Conservation (phyloP, 2,329 filamentous ascomycete species). For the Colletotrichum sojae region DNA sequence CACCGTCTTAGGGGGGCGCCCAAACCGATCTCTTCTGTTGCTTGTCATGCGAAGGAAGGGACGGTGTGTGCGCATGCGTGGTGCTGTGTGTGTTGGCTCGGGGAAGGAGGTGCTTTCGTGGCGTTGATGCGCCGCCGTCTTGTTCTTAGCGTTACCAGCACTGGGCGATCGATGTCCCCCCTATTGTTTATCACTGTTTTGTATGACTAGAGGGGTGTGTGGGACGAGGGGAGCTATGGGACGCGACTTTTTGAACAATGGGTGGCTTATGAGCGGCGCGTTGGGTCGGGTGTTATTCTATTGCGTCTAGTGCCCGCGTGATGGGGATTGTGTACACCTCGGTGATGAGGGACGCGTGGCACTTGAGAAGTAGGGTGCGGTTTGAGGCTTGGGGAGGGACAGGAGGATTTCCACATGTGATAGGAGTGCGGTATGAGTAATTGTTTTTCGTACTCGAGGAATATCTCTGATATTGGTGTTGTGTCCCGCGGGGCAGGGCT, state of each 20-base stretch:
- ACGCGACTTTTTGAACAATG: not conserved
- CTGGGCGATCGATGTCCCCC: too few relatives aligned
- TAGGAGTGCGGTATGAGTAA: not conserved
- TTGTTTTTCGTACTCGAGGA: too few relatives aligned
- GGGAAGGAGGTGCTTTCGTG: not conserved
- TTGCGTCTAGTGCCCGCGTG: conserved; percentile 2
- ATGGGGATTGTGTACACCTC: not conserved
- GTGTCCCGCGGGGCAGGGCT: too few relatives aligned
- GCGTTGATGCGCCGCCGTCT: too few relatives aligned
- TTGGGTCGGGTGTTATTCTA: not conserved
- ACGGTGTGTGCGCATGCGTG: not conserved
- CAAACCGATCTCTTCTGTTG: not conserved
- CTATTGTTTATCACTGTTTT: too few relatives aligned
- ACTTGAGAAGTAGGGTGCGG: not conserved
- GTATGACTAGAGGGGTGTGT: too few relatives aligned
- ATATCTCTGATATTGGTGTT: too few relatives aligned
- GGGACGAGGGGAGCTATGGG: too few relatives aligned
- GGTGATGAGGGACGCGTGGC: conserved; percentile 8
- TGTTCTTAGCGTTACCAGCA: too few relatives aligned
- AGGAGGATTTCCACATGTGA: not conserved
- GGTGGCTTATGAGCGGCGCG: conserved; percentile 1
- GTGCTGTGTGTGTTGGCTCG: not conserved
- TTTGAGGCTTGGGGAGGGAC: not conserved
- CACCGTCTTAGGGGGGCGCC: conserved; percentile 6
- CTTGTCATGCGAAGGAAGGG: conserved; percentile 21